Evolutionary conservation across 2,329 filamentous ascomycete genomes (phyloP), one percentile per base, ranked within the genome.

Genomic region (Dactylellina cionopaga): DNA sequence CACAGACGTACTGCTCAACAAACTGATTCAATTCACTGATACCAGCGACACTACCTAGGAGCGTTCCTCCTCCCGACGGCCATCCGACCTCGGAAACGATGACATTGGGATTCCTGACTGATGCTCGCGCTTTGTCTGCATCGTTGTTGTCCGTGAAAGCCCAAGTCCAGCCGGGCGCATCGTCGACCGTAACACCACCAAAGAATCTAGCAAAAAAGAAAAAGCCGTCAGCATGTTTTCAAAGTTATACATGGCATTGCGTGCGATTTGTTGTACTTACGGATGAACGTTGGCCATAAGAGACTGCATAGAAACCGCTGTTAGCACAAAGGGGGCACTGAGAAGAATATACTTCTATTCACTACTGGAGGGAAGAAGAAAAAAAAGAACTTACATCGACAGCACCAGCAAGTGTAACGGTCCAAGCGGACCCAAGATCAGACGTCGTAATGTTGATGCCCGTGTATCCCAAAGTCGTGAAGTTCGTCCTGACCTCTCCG

Each of bases 201-300:
- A 98, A 98, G 84, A 98, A 97, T 33, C 68, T 72, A 31, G n/a
- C n/a, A n/a, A n/a, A n/a, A n/a, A n/a, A n/a, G 25, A 27, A 17
- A 52, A n/a, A 22, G 11, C 2, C 3, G 52, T 72, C 52, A 59
- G 52, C 41, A 27, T 51, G 17, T n/a, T 27, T 19, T 19, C n/a
- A 7, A 17, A 4, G n/a, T 13, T 13, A 22, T 22, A 5, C 19
- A 35, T 7, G 22, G 10, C 41, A 46, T 19, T 17, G 43, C 37
- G n/a, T 24, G 22, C 9, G 27, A 37, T 31, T 43, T 29, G 37
- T 25, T 46, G 37, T 56, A 60, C 68, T 65, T 60, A 72, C 0
- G 95, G 94, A 79, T 98, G 95, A 60, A 98, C 91, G 79, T 98
- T 98, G 76, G 92, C 90, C 93, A 98, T 97, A 80, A 98, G 49